Evolutionary conservation across 106 monocot genomes (phyloP).

Genomic region (Narthecium ossifragum): DNA sequence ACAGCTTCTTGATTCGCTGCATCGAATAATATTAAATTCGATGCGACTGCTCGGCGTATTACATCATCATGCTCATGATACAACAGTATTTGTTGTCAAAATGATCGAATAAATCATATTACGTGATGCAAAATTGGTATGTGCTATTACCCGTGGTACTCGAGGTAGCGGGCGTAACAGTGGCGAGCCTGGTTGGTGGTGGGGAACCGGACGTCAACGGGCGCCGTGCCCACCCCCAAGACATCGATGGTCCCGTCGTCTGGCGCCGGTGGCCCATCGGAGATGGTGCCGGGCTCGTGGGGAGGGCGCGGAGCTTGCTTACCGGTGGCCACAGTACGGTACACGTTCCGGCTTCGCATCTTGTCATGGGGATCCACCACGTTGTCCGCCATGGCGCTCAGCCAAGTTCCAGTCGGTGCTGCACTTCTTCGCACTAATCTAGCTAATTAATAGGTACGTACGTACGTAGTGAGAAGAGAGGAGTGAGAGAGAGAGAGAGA

Average conservation of each 20-base stretch:
- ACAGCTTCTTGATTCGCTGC: no score
- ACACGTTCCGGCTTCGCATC: constrained; percentile 1
- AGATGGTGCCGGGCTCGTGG: neutral
- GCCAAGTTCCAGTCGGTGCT: no score
- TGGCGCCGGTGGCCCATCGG: neutral
- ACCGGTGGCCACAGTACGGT: neutral
- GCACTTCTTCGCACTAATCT: no score
- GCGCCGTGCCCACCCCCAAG: constrained; percentile 24
- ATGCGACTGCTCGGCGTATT: no score
- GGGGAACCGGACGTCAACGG: constrained; percentile 56
- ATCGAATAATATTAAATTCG: no score
- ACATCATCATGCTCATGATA: no score
- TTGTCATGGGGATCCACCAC: constrained; percentile 2
- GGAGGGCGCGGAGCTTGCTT: neutral
- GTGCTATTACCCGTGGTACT: constrained; percentile 28
- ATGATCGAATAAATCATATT: no score
- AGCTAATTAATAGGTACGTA: no score
- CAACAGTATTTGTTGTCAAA: no score
- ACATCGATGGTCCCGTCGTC: neutral
- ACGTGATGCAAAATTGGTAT: no score
- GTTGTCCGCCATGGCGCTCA: neutral
- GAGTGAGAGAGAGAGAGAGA: no score
- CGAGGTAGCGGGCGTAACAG: constrained; percentile 44
- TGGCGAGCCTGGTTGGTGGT: constrained; percentile 52
- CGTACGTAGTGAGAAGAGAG: no score